A percentile compares a stretch with the other conserved stretches of the same genome.
These are phyloP conservation scores for Arachis monticola DNA, from an alignment of 331 rosid genomes.

Conservation along the genomic window DNA sequence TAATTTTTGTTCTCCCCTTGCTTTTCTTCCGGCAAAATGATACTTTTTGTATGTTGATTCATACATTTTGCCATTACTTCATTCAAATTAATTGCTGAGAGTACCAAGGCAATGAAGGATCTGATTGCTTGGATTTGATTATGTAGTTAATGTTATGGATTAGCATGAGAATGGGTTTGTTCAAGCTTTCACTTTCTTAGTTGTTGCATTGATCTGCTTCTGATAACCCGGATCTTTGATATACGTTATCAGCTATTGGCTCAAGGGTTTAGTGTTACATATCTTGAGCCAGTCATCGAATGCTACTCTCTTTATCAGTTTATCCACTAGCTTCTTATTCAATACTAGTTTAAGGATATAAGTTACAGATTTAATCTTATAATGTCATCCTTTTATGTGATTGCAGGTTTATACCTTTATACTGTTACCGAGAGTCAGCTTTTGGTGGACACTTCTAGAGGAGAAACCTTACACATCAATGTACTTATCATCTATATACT, in stretches of 20 bases:
- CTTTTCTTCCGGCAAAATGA: constrained; percentile 9
- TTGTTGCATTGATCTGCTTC: constrained; percentile 11
- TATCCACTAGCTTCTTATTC: not conserved
- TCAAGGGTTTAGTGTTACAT: not conserved
- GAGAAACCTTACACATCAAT: constrained; percentile 72
- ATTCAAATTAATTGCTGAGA: constrained; percentile 31
- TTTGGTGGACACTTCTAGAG: constrained; percentile 89
- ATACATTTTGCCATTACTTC: not conserved
- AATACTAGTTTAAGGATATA: constrained; percentile 20
- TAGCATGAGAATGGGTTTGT: constrained; percentile 13
- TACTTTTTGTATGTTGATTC: constrained; percentile 8
- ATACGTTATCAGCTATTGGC: constrained; percentile 25
- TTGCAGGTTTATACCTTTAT: constrained; percentile 71
- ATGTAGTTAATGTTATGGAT: constrained; percentile 20
- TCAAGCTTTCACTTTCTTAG: constrained; percentile 6
- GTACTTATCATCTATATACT: constrained; percentile 44
- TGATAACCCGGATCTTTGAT: constrained; percentile 6
- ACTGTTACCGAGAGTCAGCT: constrained; percentile 82
- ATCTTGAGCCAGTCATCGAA: constrained; percentile 1
- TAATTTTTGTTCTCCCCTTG: not conserved
- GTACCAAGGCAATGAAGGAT: constrained; percentile 31
- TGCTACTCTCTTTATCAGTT: constrained; percentile 18
- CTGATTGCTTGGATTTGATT: constrained; percentile 4
- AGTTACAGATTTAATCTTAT: constrained; percentile 6
- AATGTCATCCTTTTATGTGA: constrained; percentile 31